Base-by-base conservation (phyloP, 345 rosid species). In the Durio zibethinus region DNA sequence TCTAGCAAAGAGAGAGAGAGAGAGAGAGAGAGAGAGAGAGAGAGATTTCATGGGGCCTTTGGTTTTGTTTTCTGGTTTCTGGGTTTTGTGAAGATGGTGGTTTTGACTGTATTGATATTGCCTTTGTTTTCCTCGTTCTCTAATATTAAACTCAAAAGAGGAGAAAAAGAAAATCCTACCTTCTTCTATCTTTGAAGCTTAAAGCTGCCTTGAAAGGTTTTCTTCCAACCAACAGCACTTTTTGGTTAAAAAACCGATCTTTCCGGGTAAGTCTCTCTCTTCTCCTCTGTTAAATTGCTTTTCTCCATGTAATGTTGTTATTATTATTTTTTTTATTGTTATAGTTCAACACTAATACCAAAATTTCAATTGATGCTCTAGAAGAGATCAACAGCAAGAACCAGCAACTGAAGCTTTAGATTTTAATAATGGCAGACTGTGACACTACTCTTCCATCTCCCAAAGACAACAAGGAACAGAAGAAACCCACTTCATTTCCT, bases 401-500 rank as follows among this genome's bases (percentile, higher is more conserved):
- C 23, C 20, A 80, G 72, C 60, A 80, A 86, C 78, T 74, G 75
- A 78, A 74, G 16, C 83, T 77, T 79, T 64, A 43, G 52, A 27
- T 74, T 57, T 57, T 74, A 10, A 40, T 78, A 79, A 90, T 90
- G 91, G 89, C 91, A 35, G 97, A 89, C 9, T 73, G 67, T 47
- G 80, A 80, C 50, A 43, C 85, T 56, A 38, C 48, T 76, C 80
- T 82, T 40, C 71, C 79, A 35, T 81, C 85, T 73, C 81, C 87
- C 0, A 50, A 78, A 56, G 79, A 86, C 42, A 85, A 86, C 23
- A 78, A 80, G 83, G 82, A 86, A 77, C 47, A 27, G 6, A 75
- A 53, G 54, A 87, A 84, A 60, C 82, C 86, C 66, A 77, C 86
- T 69, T 89, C 93, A 8, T 88, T 89, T 84, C 91, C 98, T 25